Evolutionary conservation across 2,329 filamentous ascomycete genomes (phyloP).

Genomic region (Microdochium trichocladiopsis): DNA sequence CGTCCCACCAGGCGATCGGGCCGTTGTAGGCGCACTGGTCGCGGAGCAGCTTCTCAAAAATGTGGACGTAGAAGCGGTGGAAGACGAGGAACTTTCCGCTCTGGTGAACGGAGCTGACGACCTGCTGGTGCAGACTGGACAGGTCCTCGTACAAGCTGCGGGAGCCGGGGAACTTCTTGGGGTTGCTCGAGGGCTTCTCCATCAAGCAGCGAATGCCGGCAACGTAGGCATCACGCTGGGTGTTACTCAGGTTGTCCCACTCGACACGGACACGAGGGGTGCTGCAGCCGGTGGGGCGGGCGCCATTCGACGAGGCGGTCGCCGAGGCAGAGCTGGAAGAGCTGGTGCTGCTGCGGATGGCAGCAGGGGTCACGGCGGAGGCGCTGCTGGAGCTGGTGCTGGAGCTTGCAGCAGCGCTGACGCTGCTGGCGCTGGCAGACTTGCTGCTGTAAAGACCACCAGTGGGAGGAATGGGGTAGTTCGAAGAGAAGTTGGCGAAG

Average conservation of each 20-base stretch:
- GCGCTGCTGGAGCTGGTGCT: neutral
- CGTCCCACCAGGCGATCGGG: constrained; percentile 32
- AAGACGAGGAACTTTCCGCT: constrained; percentile 28
- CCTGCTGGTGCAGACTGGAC: constrained; percentile 26
- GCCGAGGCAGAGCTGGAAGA: neutral
- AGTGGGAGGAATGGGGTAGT: neutral
- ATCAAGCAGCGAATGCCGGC: constrained; percentile 10
- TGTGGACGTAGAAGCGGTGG: constrained; percentile 28
- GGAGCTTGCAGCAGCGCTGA: neutral
- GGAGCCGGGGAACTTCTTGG: neutral
- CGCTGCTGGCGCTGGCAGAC: neutral
- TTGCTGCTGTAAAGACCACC: neutral
- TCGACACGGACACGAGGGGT: constrained; percentile 1
- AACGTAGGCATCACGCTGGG: constrained; percentile 9
- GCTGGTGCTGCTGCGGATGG: neutral
- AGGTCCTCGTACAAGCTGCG: constrained; percentile 22
- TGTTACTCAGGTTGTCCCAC: constrained; percentile 7
- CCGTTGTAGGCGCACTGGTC: constrained; percentile 27
- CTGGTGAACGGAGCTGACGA: constrained; percentile 21
- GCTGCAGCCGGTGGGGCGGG: neutral
- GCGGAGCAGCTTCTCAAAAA: constrained; percentile 27
- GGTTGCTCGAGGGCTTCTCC: constrained; percentile 8
- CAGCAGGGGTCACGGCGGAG: neutral
- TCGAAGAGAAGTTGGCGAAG: neutral
- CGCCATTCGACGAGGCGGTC: neutral